phyloP scores from a whole-genome alignment of 345 rosid genomes.

The Syzygium aqueum region DNA sequence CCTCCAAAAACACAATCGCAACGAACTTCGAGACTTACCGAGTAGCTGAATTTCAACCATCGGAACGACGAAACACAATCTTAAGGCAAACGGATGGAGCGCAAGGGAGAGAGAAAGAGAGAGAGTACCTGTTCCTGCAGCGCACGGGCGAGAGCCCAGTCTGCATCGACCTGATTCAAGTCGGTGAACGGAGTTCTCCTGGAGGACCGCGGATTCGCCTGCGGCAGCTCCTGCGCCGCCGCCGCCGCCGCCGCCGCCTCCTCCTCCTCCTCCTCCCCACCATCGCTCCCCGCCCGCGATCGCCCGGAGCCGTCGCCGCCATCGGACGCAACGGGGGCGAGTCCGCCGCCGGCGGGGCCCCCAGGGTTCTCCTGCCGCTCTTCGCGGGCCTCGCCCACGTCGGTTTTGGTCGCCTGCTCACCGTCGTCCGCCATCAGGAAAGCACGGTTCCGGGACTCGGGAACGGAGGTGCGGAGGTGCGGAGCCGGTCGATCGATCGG shows the following conservation, averaged over 20 bases:
- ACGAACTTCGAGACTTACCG: neutral
- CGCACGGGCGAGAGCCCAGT: conserved; percentile 85
- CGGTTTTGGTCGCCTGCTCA: conserved; percentile 8
- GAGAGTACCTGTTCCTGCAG: conserved; percentile 79
- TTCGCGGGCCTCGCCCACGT: neutral
- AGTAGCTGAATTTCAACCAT: neutral
- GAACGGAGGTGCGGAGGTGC: neutral
- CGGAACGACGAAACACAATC: neutral
- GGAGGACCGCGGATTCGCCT: conserved; percentile 16
- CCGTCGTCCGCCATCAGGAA: conserved; percentile 21
- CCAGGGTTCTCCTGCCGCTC: conserved; percentile 22
- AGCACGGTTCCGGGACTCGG: neutral
- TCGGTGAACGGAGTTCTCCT: conserved; percentile 69
- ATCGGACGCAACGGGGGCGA: no score
- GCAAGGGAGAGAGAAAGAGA: neutral
- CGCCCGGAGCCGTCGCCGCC: neutral
- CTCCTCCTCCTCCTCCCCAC: conserved; percentile 15
- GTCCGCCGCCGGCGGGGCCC: neutral
- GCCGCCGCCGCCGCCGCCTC: conserved; percentile 6
- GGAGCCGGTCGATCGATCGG: neutral
- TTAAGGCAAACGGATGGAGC: neutral
- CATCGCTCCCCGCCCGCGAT: neutral
- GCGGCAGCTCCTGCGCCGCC: neutral
- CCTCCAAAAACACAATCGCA: neutral
- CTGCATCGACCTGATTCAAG: conserved; percentile 85